Percentiles rank a stretch among this genome's conserved stretches.
Evolutionary conservation across 2,329 filamentous ascomycete genomes (phyloP).

Genomic region (Colletotrichum endophyticum): DNA sequence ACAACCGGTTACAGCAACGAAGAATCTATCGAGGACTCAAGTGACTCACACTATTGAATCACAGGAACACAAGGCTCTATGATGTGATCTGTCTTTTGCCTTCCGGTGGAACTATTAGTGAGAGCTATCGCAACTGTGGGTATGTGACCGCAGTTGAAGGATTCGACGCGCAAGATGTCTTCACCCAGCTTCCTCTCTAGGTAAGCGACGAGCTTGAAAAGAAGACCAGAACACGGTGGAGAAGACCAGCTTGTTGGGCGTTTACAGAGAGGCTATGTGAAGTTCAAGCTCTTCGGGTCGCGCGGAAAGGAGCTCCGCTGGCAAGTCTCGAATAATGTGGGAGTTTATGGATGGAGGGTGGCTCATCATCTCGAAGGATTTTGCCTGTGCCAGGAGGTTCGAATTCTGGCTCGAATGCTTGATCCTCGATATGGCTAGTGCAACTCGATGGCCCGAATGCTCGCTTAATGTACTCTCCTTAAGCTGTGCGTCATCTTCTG

Average conservation of each 20-base stretch:
- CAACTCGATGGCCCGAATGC: background rate
- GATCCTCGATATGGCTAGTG: background rate
- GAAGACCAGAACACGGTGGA: accelerated
- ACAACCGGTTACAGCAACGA: background rate
- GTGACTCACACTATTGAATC: background rate
- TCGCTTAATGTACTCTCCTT: background rate
- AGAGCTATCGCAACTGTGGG: background rate
- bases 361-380: background rate
- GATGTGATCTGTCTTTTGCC: background rate
- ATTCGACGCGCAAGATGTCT: accelerated
- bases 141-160: background rate
- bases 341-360: background rate
- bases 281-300: background rate
- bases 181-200: background rate
- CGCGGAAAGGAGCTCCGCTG: background rate
- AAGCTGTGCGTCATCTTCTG: background rate
- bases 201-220: background rate
- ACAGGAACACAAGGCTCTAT: background rate
- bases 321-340: background rate
- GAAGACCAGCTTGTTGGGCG: background rate
- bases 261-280: accelerated
- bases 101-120: background rate
- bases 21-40: background rate
- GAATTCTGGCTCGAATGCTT: background rate
- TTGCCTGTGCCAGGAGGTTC: background rate